Conservation (phyloP, 257 asterid genomes). For the Parsonsia alboflavescens region DNA sequence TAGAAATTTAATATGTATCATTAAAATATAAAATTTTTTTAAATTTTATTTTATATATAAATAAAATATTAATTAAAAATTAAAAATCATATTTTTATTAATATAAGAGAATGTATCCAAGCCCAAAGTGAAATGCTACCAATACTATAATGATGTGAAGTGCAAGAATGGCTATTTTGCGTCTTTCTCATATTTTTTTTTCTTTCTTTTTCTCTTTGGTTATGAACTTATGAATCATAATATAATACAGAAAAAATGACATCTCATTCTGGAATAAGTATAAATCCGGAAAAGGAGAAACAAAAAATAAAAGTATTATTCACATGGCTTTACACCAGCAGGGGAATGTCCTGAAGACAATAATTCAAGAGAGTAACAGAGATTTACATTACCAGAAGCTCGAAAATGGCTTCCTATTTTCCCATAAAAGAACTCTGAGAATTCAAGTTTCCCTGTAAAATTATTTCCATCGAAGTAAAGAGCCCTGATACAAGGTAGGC, state of each 20-base stretch:
- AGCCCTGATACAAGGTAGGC: constrained; percentile 18
- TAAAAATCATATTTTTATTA: too few species aligned
- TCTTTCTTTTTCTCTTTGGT: not conserved
- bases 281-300: not conserved
- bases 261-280: not conserved
- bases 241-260: not conserved
- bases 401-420: constrained; percentile 32
- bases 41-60: too few species aligned
- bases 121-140: too few species aligned
- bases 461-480: constrained; percentile 29
- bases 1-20: too few species aligned
- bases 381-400: constrained; percentile 24
- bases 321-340: constrained; percentile 27
- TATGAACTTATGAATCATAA: not conserved
- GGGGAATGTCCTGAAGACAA: constrained; percentile 18
- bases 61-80: too few species aligned
- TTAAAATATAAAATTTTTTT: too few species aligned
- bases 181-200: too few species aligned
- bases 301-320: not conserved
- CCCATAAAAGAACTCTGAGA: constrained; percentile 26
- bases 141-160: too few species aligned
- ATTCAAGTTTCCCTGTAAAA: constrained; percentile 30
- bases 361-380: constrained; percentile 19
- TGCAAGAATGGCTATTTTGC: too few species aligned
- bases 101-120: too few species aligned